Evolutionary conservation across 495 filamentous ascomycete species (phyloP).

Genomic region (Aspergillus nidulans): DNA sequence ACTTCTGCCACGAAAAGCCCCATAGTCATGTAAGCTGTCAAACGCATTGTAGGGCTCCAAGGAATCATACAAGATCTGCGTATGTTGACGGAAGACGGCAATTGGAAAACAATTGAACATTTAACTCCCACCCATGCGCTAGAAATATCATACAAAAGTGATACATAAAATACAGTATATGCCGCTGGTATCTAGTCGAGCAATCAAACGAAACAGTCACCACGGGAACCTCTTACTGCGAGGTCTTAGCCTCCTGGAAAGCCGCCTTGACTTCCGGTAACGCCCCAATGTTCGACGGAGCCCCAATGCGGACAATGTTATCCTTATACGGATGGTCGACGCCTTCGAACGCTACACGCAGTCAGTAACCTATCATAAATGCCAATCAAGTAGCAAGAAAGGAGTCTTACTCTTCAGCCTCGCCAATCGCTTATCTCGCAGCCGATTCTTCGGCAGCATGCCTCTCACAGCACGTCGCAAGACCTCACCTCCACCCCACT

Average conservation of each 20-base stretch:
- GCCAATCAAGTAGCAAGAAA: background rate
- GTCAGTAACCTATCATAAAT: constrained; percentile 7
- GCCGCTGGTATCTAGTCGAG: constrained; percentile 15
- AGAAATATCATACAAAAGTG: constrained; percentile 32
- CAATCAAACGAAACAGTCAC: constrained; percentile 9
- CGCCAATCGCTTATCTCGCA: constrained; percentile 80
- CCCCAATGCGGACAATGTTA: constrained; percentile 73
- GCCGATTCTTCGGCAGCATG: constrained; percentile 96
- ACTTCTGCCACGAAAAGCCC: background rate
- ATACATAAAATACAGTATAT: constrained; percentile 26
- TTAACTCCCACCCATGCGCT: constrained; percentile 50
- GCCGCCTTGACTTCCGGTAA: constrained; percentile 45
- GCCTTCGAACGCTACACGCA: constrained; percentile 76
- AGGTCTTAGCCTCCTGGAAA: constrained; percentile 41
- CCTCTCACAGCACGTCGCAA: constrained; percentile 86
- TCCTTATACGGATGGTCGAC: constrained; percentile 83
- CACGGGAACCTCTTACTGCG: constrained; percentile 13
- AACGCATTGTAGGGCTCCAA: too few relatives aligned
- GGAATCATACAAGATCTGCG: background rate
- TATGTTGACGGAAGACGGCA: background rate
- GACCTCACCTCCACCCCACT: constrained; percentile 92
- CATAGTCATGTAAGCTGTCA: background rate
- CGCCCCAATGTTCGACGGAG: constrained; percentile 34
- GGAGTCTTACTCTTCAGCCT: constrained; percentile 70
- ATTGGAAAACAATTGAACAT: background rate